Base-by-base conservation (phyloP, 2,329 filamentous ascomycete genomes). In the Colletotrichum sp. region DNA sequence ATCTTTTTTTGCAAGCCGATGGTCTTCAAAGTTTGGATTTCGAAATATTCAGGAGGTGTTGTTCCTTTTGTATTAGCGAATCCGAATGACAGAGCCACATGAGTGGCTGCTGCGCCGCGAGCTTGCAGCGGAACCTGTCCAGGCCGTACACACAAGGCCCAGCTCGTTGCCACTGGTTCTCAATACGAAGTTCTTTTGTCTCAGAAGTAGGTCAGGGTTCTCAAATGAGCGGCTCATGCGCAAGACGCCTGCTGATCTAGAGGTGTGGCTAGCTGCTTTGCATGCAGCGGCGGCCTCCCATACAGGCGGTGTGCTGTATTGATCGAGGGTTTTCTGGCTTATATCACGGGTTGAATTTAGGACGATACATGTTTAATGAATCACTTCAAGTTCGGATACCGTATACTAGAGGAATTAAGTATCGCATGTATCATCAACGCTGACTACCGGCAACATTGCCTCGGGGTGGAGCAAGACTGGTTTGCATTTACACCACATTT, bases 21-120 rank as follows among this genome's bases (percentile, higher is more conserved):
- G n/a, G 6, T 21, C 3, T 2, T 13, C 1, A 21, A 13, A 21
- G 43, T 52, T 52, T 52, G 43, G 9, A 52, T 13, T 52, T 52
- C 10, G 43, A 52, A 52, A 52, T 10, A 21, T 21, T 21, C 12
- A 52, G 43, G 43, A 21, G 43, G n/a, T 52, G 18, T 21, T 21
- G 0, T 52, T 52, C 43, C n/a, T 52, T 52, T 52, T 52, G 43
- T 52, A 52, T 10, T 52, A 52, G 43, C 0, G 10, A 5, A 10
- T 0, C 43, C 43, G 43, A 21, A 0, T 13, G 10, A 52, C 0
- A 52, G 43, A 0, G 43, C 3, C 2, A 13, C 10, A 52, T 1
- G n/a, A 52, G 0, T 52, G 43, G 43, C n/a, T 52, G 43, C n/a
- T 52, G 43, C 9, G 43, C 43, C 43, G 43, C 43, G 2, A 21